Conservation (phyloP, 129 eudicot genomes). For the Centella asiatica region DNA sequence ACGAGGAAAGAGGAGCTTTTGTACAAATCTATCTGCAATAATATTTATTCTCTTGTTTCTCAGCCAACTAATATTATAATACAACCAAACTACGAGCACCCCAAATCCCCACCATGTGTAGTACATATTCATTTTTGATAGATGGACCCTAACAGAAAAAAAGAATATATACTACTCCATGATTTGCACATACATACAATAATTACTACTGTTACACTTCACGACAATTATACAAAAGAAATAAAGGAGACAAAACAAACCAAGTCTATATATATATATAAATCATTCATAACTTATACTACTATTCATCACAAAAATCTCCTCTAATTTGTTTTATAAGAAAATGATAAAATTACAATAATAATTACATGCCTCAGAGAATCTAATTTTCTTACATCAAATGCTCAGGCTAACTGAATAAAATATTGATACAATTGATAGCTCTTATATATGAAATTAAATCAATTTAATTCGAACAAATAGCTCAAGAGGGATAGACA, state of each 20-base stretch:
- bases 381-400: not conserved
- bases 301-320: no score
- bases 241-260: no score
- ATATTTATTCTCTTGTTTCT: conserved; percentile 23
- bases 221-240: not conserved
- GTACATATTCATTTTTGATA: conserved; percentile 5
- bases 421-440: no score
- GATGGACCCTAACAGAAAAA: conserved; percentile 6
- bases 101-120: not conserved
- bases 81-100: conserved; percentile 1
- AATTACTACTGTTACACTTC: not conserved
- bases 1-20: conserved; percentile 8
- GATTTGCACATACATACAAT: not conserved
- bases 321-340: no score
- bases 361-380: no score
- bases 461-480: no score
- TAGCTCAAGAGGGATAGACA: conserved; percentile 99
- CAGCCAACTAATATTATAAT: conserved; percentile 1
- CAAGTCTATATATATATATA: no score
- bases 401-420: not conserved
- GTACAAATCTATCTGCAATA: conserved; percentile 16
- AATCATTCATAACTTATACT: no score
- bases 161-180: not conserved
- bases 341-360: no score
- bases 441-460: no score